These are phyloP conservation scores for Penicillium canescens DNA, from an alignment of 495 filamentous ascomycete genomes.

Conservation along the genomic window DNA sequence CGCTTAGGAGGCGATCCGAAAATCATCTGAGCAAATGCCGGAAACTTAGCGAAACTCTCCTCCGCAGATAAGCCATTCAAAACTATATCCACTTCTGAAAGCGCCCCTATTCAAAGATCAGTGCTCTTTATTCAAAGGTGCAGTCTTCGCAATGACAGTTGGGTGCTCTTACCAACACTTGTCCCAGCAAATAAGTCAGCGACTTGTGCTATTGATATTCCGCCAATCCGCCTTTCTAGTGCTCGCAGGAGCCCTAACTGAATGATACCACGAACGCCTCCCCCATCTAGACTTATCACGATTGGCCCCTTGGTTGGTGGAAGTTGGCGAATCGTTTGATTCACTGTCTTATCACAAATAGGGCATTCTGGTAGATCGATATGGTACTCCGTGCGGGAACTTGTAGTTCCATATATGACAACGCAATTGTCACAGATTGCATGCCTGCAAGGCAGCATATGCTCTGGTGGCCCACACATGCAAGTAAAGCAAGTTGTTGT, in stretches of 20 bases:
- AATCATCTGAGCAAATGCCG: too few relatives aligned
- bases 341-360: constrained; percentile 38
- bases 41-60: too few relatives aligned
- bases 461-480: neutral
- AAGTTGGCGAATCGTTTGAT: constrained; percentile 16
- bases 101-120: too few relatives aligned
- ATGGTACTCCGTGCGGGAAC: constrained; percentile 12
- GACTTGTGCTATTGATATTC: constrained; percentile 41
- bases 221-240: constrained; percentile 41
- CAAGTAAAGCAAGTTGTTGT: neutral
- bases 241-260: constrained; percentile 45
- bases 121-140: too few relatives aligned
- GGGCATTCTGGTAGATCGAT: constrained; percentile 22
- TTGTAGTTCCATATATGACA: constrained; percentile 16
- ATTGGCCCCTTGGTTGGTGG: constrained; percentile 49
- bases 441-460: constrained; percentile 21
- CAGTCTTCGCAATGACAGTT: too few relatives aligned
- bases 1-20: too few relatives aligned
- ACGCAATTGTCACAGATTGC: constrained; percentile 32
- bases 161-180: constrained; percentile 40
- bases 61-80: too few relatives aligned
- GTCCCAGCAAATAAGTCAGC: constrained; percentile 56
- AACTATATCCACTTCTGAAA: too few relatives aligned
- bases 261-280: constrained; percentile 52
- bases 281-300: constrained; percentile 58